A percentile compares a stretch with the other conserved stretches of the same genome.
These are phyloP conservation scores for Gypsophila paniculata DNA, from an alignment of 179 eudicot species.

Conservation along the genomic window DNA sequence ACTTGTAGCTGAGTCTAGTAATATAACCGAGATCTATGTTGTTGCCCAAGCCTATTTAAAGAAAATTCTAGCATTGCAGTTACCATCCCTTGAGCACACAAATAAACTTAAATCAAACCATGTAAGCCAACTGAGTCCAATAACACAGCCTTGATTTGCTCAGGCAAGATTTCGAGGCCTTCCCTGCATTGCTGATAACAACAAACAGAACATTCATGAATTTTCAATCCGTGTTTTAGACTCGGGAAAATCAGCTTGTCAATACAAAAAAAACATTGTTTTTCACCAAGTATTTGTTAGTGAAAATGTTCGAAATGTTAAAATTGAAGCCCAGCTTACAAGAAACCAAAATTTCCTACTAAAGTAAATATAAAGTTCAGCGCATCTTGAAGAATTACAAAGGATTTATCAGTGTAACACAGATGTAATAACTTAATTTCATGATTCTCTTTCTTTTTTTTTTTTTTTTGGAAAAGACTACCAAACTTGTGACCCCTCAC, in stretches of 20 bases:
- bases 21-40: neutral
- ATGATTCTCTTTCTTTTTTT: too few relatives aligned
- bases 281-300: neutral
- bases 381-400: too few relatives aligned
- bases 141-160: slow-evolving; percentile 62
- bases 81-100: slow-evolving; percentile 12
- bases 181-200: slow-evolving; percentile 51
- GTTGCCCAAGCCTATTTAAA: neutral
- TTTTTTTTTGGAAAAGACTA: too few relatives aligned
- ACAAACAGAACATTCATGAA: slow-evolving; percentile 16
- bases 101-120: slow-evolving; percentile 24
- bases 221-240: neutral
- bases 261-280: neutral
- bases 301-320: neutral
- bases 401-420: too few relatives aligned
- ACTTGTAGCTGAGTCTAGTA: neutral
- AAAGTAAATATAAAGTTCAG: too few relatives aligned
- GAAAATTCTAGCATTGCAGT: neutral
- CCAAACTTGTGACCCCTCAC: too few relatives aligned
- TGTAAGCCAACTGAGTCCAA: slow-evolving; percentile 55
- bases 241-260: neutral
- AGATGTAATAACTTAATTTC: too few relatives aligned
- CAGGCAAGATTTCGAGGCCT: slow-evolving; percentile 52
- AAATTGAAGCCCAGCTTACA: neutral
- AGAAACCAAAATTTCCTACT: too few relatives aligned